Conservation (phyloP, 176 grass and related monocot genomes). For the Oropetium thomaeum region DNA sequence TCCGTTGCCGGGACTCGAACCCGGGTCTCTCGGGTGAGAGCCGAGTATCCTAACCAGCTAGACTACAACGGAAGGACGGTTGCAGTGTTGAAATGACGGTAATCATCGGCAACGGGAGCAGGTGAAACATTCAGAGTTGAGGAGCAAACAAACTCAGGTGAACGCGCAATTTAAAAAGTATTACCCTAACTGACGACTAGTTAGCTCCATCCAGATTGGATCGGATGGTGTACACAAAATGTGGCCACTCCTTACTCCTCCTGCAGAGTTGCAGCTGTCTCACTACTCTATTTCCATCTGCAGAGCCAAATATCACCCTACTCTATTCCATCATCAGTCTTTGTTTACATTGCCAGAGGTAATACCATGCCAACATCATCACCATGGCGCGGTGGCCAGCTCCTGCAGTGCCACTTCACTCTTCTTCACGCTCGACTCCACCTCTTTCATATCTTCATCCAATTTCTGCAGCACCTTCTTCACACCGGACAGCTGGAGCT, state of each 20-base stretch:
- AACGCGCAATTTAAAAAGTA: no score
- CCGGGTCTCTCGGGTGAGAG: constrained; percentile 81
- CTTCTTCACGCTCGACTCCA: constrained; percentile 13
- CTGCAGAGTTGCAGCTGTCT: neutral
- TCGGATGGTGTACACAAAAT: neutral
- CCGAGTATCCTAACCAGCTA: constrained; percentile 76
- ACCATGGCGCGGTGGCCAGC: constrained; percentile 29
- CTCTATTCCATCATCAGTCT: neutral
- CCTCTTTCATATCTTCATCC: constrained; percentile 32
- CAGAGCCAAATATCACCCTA: neutral
- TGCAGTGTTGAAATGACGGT: no score
- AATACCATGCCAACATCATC: neutral
- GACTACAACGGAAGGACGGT: constrained; percentile 17
- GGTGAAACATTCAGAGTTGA: no score
- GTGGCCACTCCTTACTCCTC: neutral
- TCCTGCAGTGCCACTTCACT: neutral
- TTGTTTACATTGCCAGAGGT: neutral
- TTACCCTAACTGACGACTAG: no score
- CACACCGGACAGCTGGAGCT: constrained; percentile 21
- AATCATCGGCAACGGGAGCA: no score
- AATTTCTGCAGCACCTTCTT: constrained; percentile 25
- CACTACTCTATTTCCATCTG: neutral
- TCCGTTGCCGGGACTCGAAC: constrained; percentile 85
- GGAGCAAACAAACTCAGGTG: no score
- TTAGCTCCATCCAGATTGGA: no score